Conservation (phyloP, 164 flowering plant genomes). For the Vitis amurensis region DNA sequence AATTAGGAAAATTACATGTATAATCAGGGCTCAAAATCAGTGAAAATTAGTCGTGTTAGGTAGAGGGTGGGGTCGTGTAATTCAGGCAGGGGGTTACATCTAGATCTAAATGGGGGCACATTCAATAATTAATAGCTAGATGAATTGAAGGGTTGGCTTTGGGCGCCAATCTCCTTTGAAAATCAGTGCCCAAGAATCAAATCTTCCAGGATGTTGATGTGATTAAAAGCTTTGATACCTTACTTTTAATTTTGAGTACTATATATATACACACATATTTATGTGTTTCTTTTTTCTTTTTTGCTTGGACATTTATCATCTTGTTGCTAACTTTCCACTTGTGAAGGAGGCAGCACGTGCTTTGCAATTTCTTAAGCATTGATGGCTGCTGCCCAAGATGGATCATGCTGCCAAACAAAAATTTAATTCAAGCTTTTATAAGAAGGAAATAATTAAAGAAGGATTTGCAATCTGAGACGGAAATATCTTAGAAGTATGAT, state of each 20-base stretch:
- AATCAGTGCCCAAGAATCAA: slow-evolving; percentile 13
- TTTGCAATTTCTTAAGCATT: too few species aligned
- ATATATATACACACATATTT: background rate
- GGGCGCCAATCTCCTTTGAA: slow-evolving; percentile 6
- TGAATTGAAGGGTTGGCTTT: slow-evolving; percentile 4
- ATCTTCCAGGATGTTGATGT: slow-evolving; percentile 5
- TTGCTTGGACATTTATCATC: background rate
- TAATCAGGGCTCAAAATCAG: background rate
- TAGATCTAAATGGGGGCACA: slow-evolving; percentile 6
- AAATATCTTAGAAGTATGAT: too few species aligned
- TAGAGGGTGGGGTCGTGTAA: slow-evolving; percentile 11
- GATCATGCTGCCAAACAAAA: too few species aligned
- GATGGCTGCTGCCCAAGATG: too few species aligned
- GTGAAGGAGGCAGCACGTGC: too few species aligned
- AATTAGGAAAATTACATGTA: too few species aligned
- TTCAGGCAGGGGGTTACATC: slow-evolving; percentile 21
- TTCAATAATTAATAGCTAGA: slow-evolving; percentile 4
- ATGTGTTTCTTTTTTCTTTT: background rate
- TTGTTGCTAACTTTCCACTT: too few species aligned
- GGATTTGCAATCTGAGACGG: too few species aligned
- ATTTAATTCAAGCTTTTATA: too few species aligned
- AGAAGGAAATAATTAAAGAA: too few species aligned
- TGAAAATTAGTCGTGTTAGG: slow-evolving; percentile 15
- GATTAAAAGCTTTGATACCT: slow-evolving; percentile 9
- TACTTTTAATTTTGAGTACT: background rate